Percentiles rank a stretch among this genome's conserved stretches.
Evolutionary conservation across 2,329 filamentous ascomycete species (phyloP).

Genomic region (Aspergillus costaricaensis): DNA sequence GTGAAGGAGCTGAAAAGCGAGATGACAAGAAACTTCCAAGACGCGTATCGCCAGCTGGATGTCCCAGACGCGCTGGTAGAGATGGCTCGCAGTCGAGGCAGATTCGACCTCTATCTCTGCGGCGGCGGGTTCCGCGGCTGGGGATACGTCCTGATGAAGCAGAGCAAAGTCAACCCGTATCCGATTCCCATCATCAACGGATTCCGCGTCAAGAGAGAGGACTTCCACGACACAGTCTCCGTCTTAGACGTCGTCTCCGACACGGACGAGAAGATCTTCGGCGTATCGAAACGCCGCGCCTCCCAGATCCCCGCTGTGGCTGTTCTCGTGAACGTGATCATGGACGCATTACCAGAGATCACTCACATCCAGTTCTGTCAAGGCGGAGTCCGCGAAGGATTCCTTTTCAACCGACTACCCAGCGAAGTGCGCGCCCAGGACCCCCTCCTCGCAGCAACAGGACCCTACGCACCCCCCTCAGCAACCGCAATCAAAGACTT

Average conservation of each 20-base stretch:
- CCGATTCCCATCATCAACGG: conserved; percentile 81
- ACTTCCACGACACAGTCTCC: conserved; percentile 60
- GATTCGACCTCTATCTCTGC: conserved; percentile 77
- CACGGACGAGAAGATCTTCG: conserved; percentile 55
- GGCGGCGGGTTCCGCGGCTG: conserved; percentile 90
- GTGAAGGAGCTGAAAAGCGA: conserved; percentile 54
- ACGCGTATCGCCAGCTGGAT: conserved; percentile 60
- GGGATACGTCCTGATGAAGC: conserved; percentile 84
- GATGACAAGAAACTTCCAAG: conserved; percentile 60
- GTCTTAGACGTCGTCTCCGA: conserved; percentile 45
- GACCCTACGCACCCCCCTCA: conserved; percentile 53
- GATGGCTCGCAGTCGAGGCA: conserved; percentile 46
- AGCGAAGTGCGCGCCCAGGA: conserved; percentile 61
- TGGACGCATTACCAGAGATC: conserved; percentile 69
- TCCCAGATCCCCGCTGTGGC: conserved; percentile 82
- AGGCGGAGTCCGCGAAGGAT: conserved; percentile 83
- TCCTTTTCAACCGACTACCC: conserved; percentile 71
- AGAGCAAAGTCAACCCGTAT: conserved; percentile 71
- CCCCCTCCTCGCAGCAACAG: conserved; percentile 66
- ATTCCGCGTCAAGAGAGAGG: conserved; percentile 64
- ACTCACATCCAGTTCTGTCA: conserved; percentile 79
- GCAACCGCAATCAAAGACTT: conserved; percentile 50
- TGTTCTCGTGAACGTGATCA: conserved; percentile 74
- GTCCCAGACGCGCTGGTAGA: conserved; percentile 57
- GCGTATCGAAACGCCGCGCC: conserved; percentile 77